Conservation (phyloP, 495 filamentous ascomycete species). For the Jackrogersella minutella region DNA sequence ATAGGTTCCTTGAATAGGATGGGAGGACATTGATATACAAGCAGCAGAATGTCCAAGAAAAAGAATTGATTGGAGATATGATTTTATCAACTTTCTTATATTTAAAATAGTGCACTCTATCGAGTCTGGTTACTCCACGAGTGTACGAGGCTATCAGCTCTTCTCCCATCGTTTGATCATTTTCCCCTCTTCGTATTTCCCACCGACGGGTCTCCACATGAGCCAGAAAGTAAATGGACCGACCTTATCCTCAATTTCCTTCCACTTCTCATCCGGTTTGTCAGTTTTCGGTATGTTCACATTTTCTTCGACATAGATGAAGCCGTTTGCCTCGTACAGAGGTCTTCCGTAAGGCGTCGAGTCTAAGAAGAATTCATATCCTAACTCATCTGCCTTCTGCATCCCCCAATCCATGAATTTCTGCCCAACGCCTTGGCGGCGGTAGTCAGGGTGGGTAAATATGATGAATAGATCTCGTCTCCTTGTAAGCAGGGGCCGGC, state of each 20-base stretch:
- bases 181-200: conserved; percentile 39
- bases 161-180: conserved; percentile 31
- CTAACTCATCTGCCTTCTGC: conserved; percentile 46
- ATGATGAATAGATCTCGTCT: conserved; percentile 38
- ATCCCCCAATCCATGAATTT: conserved; percentile 50
- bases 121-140: no score
- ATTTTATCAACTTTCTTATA: no score
- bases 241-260: conserved; percentile 41
- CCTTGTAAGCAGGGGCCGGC: not conserved
- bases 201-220: conserved; percentile 47
- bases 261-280: conserved; percentile 45
- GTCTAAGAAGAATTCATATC: conserved; percentile 48
- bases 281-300: conserved; percentile 35
- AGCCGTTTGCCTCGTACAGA: conserved; percentile 48
- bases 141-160: not conserved
- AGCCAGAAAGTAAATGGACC: conserved; percentile 35
- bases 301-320: conserved; percentile 37
- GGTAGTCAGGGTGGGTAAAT: conserved; percentile 46
- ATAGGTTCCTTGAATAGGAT: no score
- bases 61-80: no score
- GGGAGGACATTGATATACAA: no score
- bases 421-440: conserved; percentile 44
- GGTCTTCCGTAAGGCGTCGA: conserved; percentile 38
- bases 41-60: no score
- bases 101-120: no score